Evolutionary conservation across 2,329 filamentous ascomycete species (phyloP).

Genomic region (Paraphaeosphaeria minitans): DNA sequence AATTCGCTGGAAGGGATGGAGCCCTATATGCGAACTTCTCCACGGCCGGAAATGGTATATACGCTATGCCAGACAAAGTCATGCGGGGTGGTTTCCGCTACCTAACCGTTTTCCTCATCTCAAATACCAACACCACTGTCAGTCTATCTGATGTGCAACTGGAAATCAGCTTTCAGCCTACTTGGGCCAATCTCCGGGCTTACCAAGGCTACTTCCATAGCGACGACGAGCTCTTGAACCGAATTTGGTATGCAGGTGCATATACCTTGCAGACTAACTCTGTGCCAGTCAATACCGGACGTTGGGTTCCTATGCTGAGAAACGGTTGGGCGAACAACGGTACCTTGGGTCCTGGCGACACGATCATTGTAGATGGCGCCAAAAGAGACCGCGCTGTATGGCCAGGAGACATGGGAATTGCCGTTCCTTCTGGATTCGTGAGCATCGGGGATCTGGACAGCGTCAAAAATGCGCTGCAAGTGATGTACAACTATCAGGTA

Average conservation of each 20-base stretch:
- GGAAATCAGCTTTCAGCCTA: conserved; percentile 57
- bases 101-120: conserved; percentile 54
- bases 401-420: conserved; percentile 59
- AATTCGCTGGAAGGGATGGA: conserved; percentile 48
- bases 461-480: conserved; percentile 54
- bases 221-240: conserved; percentile 43
- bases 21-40: conserved; percentile 54
- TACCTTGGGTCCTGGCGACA: conserved; percentile 43
- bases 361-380: conserved; percentile 48
- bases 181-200: conserved; percentile 52
- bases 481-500: conserved; percentile 52
- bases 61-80: conserved; percentile 51
- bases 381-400: conserved; percentile 52
- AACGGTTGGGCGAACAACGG: conserved; percentile 50
- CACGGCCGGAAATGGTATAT: conserved; percentile 40
- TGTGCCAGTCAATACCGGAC: conserved; percentile 47
- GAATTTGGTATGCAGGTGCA: conserved; percentile 58
- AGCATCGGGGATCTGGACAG: conserved; percentile 54
- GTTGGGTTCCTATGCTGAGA: conserved; percentile 37
- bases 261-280: conserved; percentile 58
- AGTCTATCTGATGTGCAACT: conserved; percentile 47
- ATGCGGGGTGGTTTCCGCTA: conserved; percentile 61
- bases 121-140: conserved; percentile 42
- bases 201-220: conserved; percentile 46
- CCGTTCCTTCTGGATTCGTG: conserved; percentile 52